These are phyloP conservation scores for Amphicarpaea edgeworthii DNA, from an alignment of 306 rosid genomes.

Conservation along the genomic window DNA sequence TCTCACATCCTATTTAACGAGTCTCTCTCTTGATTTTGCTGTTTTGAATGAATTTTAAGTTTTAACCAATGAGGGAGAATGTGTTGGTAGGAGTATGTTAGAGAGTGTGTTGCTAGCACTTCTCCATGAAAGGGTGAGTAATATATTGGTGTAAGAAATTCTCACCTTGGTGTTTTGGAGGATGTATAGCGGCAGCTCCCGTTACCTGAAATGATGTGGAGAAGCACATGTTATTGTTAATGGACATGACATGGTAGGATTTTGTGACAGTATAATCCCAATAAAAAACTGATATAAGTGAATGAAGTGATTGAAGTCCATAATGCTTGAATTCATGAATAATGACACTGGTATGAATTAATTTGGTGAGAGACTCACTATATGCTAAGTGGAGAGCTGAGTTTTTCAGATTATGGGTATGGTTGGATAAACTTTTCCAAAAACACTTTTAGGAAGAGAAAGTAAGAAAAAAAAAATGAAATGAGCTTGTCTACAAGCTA, in stretches of 20 bases:
- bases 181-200: slow-evolving; percentile 83
- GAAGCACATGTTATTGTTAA: slow-evolving; percentile 2
- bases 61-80: too few species aligned
- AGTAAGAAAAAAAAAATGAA: too few species aligned
- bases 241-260: not conserved
- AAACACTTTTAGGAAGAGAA: too few species aligned
- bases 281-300: not conserved
- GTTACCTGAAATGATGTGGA: slow-evolving; percentile 65
- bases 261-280: slow-evolving; percentile 28
- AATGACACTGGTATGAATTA: slow-evolving; percentile 5
- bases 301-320: slow-evolving; percentile 10
- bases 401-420: not conserved
- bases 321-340: not conserved
- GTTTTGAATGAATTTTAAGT: too few species aligned
- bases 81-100: too few species aligned
- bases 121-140: slow-evolving; percentile 25
- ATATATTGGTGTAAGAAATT: slow-evolving; percentile 39
- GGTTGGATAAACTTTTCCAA: too few species aligned
- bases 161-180: slow-evolving; percentile 72
- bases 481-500: too few species aligned
- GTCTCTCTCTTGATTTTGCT: too few species aligned
- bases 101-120: too few species aligned
- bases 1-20: too few species aligned
- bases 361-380: not conserved
- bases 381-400: not conserved